Base-by-base conservation (phyloP, 371 early-diverging fungal genomes). In the Zancudomyces culisetae region DNA sequence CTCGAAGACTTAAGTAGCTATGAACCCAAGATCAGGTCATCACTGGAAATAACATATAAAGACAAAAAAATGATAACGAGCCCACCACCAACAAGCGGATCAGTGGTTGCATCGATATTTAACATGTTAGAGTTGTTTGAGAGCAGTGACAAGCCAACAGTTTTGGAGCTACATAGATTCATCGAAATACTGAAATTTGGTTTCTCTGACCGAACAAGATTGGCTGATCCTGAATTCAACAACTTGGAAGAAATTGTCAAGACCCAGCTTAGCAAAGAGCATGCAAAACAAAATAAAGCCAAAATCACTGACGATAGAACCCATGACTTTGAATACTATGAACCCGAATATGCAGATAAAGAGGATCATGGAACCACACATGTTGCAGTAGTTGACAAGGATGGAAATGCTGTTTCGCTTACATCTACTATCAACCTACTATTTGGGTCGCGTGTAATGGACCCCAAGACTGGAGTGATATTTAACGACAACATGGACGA, bases 401-500 rank as follows among this genome's bases (percentile, higher is more conserved):
- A 90, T 28, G 87, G 85, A 47, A 78, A 80, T 60, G 83, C 90
- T 0, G 98, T 93, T 4, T 68, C 88, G 0, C 43, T 97, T 49
- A 98, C 97, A 1, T 84, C 87, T n/a, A 94, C 99, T 0, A 76
- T 96, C 21, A 96, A 99, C 69, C 66, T 94, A 18, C 60, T 81
- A 20, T 98, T 96, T 73, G 99, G 99, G 0, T 81, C 94, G 2
- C 82, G 81, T 39, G 59, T 98, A 19, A 77, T 98, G 81, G 93
- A 98, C 63, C 78, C 78, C 1, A 67, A 55, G 18, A 92, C 98
- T 0, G 99, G 99, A n/a, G 75, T 99, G 26, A 82, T 99, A 30
- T 71, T 98, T 30, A 99, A 99, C 69, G 79, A 98, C 62, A 80
- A 96, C 60, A 95, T 98, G 85, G 98, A 98, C 63, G 99, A 99